phyloP scores from a whole-genome alignment of 306 rosid species.

The Prunus campanulata region DNA sequence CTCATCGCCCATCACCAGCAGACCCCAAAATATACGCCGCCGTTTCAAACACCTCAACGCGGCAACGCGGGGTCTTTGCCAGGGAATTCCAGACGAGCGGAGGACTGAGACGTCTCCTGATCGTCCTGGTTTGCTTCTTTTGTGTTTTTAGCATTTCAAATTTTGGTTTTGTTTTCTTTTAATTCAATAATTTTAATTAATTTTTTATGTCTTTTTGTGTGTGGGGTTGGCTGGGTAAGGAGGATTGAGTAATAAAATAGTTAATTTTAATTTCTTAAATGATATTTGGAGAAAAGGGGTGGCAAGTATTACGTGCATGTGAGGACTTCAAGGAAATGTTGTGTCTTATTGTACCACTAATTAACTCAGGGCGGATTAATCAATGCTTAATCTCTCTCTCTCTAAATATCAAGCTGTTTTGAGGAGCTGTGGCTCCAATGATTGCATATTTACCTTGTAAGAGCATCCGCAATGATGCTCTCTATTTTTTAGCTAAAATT shows the following conservation, averaged over 20 bases:
- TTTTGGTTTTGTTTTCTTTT: not conserved
- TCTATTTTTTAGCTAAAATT: too few species aligned
- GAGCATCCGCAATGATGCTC: too few species aligned
- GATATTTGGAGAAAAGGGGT: not conserved
- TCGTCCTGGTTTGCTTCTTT: not conserved
- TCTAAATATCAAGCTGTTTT: not conserved
- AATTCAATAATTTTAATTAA: not conserved
- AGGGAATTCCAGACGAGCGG: not conserved
- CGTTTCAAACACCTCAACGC: conserved; percentile 20
- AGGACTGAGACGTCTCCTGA: not conserved
- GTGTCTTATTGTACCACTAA: not conserved
- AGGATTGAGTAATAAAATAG: not conserved
- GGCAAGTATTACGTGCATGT: not conserved
- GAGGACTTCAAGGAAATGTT: conserved; percentile 18
- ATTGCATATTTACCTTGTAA: not conserved
- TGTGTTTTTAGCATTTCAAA: not conserved
- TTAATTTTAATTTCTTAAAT: not conserved
- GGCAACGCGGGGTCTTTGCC: not conserved
- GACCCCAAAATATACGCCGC: conserved; percentile 23
- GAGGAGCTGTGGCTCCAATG: not conserved
- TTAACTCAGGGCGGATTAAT: conserved; percentile 6
- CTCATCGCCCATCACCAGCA: conserved; percentile 62
- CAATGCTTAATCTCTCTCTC: not conserved
- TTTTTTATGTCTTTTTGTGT: not conserved
- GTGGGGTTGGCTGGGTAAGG: conserved; percentile 3